Percentiles rank a stretch among this genome's conserved stretches.
These are phyloP conservation scores for Nakazawaea ernobii DNA, from an alignment of 805 yeast species.

Conservation along the genomic window DNA sequence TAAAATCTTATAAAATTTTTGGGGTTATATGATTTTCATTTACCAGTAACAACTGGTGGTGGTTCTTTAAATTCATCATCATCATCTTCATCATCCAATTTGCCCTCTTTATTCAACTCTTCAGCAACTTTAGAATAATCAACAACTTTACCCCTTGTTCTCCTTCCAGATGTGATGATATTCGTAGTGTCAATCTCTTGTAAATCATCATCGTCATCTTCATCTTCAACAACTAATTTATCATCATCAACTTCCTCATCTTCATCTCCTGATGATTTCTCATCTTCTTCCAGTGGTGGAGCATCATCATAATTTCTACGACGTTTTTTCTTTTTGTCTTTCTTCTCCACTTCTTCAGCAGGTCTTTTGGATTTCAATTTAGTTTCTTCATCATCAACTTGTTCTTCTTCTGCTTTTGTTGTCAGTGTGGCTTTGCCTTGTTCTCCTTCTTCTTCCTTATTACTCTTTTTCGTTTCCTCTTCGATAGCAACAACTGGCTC, in stretches of 20 bases:
- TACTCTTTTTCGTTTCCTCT: neutral
- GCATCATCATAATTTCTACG: constrained; percentile 57
- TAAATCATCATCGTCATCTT: constrained; percentile 72
- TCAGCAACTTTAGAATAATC: constrained; percentile 81
- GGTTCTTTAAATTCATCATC: constrained; percentile 46
- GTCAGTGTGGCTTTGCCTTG: neutral
- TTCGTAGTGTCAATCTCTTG: constrained; percentile 76
- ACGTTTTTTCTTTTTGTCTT: constrained; percentile 47
- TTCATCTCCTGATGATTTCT: constrained; percentile 30
- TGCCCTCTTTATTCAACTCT: constrained; percentile 49
- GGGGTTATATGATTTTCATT: no score
- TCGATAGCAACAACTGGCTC: no score
- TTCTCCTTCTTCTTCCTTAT: neutral
- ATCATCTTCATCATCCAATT: constrained; percentile 39
- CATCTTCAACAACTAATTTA: constrained; percentile 50
- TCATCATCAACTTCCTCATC: constrained; percentile 45
- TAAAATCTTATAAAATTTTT: no score
- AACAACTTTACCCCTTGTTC: constrained; percentile 86
- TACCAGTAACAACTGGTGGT: constrained; percentile 4
- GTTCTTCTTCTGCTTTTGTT: neutral
- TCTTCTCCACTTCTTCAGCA: constrained; percentile 18
- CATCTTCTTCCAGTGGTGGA: constrained; percentile 49
- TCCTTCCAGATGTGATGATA: constrained; percentile 78
- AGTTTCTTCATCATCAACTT: neutral
- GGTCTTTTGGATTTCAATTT: constrained; percentile 14